These are phyloP conservation scores for Neofusicoccum umdonicola DNA, from an alignment of 2,329 filamentous ascomycete species.

Conservation along the genomic window DNA sequence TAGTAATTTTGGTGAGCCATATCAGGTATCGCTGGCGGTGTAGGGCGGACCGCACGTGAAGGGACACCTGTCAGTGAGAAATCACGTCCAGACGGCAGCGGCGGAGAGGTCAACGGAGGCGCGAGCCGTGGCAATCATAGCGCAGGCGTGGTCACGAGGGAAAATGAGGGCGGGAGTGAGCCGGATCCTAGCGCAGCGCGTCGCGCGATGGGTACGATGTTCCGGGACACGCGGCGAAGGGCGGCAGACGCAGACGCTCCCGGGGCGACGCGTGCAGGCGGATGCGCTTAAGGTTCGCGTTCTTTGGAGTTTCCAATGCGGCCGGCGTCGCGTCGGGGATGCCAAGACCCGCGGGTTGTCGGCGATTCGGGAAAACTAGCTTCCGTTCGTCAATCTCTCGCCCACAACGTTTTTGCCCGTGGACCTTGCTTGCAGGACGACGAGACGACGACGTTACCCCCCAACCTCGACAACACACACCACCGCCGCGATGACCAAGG, in stretches of 20 bases:
- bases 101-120: not conserved
- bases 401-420: slow-evolving; percentile 14
- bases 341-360: not conserved
- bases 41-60: too few relatives aligned
- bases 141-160: not conserved
- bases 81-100: not conserved
- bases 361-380: not conserved
- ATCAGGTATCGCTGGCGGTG: not conserved
- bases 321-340: not conserved
- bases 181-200: not conserved
- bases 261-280: not conserved
- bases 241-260: not conserved
- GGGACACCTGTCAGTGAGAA: not conserved
- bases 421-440: slow-evolving; percentile 4
- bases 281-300: not conserved
- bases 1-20: slow-evolving; percentile 14
- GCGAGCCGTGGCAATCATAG: not conserved
- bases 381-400: slow-evolving; percentile 16
- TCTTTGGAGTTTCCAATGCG: not conserved
- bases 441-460: slow-evolving; percentile 18
- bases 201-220: not conserved
- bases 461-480: slow-evolving; percentile 15
- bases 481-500: slow-evolving; percentile 65
- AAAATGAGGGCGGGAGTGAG: not conserved
- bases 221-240: not conserved